These are phyloP conservation scores for Teratosphaeria viscida DNA, from an alignment of 2,329 filamentous ascomycete genomes.

Conservation along the genomic window DNA sequence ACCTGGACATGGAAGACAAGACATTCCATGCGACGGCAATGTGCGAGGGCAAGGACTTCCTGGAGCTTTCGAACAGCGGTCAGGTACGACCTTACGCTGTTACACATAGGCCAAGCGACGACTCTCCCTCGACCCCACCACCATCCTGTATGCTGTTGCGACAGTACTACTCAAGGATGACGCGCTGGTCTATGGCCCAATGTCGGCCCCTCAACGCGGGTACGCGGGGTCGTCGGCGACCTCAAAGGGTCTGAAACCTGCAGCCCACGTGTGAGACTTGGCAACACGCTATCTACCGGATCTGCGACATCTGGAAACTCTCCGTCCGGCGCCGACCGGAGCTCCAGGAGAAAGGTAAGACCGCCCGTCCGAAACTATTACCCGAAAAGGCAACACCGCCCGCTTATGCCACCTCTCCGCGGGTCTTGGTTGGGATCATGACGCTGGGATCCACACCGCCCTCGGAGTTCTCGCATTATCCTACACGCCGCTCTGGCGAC, in stretches of 20 bases:
- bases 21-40: neutral
- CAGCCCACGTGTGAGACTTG: neutral
- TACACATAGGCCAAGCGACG: no score
- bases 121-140: no score
- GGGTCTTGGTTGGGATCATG: neutral
- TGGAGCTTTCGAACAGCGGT: neutral
- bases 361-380: neutral
- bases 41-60: neutral
- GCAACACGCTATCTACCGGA: neutral
- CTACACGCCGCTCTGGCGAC: neutral
- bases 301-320: neutral
- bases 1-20: neutral
- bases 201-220: neutral
- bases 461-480: neutral
- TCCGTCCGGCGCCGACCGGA: neutral
- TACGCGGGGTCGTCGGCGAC: neutral
- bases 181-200: neutral
- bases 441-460: neutral
- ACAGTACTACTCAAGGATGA: neutral
- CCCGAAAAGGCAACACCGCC: neutral
- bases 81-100: no score
- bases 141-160: no score
- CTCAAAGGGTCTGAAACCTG: neutral
- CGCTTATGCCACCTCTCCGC: neutral
- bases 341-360: neutral